Percentiles rank a stretch among this genome's conserved stretches.
These are phyloP conservation scores for Trichophyton simii DNA, from an alignment of 2,329 filamentous ascomycete genomes.

Conservation along the genomic window DNA sequence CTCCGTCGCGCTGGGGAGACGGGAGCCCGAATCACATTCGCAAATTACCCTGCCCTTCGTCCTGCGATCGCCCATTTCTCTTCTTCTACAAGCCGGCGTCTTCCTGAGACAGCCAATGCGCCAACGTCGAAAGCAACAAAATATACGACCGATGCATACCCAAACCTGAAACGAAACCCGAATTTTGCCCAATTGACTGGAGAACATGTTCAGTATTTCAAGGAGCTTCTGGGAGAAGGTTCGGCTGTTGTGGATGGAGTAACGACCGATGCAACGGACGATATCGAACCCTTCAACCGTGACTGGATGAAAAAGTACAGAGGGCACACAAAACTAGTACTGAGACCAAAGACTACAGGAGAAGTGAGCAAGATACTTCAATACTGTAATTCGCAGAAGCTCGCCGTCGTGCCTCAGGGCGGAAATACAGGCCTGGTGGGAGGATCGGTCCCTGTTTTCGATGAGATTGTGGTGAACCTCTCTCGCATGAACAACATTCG, in stretches of 20 bases:
- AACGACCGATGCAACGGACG: constrained; percentile 58
- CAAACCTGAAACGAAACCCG: constrained; percentile 64
- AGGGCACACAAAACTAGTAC: constrained; percentile 72
- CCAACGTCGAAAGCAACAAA: constrained; percentile 35
- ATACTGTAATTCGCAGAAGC: constrained; percentile 86
- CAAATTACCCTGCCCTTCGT: neutral
- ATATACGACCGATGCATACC: constrained; percentile 71
- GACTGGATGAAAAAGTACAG: constrained; percentile 99
- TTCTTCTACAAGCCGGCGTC: neutral
- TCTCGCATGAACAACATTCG: constrained; percentile 81
- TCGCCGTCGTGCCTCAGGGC: constrained; percentile 92
- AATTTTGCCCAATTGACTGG: constrained; percentile 57
- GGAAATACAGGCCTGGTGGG: constrained; percentile 95
- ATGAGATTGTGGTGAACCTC: constrained; percentile 91
- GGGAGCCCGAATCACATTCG: neutral
- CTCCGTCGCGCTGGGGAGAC: neutral
- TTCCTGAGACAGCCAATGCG: constrained; percentile 1
- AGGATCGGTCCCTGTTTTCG: constrained; percentile 90
- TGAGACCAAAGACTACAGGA: constrained; percentile 72
- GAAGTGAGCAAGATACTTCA: constrained; percentile 82
- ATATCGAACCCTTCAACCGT: constrained; percentile 83
- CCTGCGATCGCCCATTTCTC: neutral
- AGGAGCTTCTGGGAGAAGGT: constrained; percentile 61
- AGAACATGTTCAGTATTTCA: constrained; percentile 75
- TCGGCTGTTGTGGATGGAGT: constrained; percentile 78